Evolutionary conservation across 169 alveolate species (phyloP).

Genomic region (Plasmodium vivax): DNA sequence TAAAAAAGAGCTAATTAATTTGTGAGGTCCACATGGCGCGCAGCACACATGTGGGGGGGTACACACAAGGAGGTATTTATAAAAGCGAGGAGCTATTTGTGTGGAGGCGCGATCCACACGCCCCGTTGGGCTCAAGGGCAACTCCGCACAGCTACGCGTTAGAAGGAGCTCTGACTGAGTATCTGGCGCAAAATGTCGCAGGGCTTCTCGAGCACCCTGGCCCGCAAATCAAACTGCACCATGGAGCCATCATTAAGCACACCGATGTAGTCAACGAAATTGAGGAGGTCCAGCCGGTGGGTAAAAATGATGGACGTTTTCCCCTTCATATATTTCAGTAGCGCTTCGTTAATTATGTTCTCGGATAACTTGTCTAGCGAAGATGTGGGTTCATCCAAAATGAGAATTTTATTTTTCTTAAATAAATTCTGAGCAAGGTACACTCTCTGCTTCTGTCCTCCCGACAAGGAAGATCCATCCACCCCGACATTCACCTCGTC

Average conservation of each 20-base stretch:
- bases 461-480: slow-evolving; percentile 91
- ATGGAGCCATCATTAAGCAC: slow-evolving; percentile 47
- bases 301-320: slow-evolving; percentile 61
- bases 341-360: slow-evolving; percentile 46
- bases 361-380: slow-evolving; percentile 80
- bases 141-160: neutral
- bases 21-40: neutral
- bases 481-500: slow-evolving; percentile 91
- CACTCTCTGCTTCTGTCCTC: slow-evolving; percentile 82
- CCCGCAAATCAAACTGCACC: slow-evolving; percentile 48
- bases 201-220: slow-evolving; percentile 32
- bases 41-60: neutral
- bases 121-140: neutral
- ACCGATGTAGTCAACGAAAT: slow-evolving; percentile 65
- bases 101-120: neutral
- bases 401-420: slow-evolving; percentile 73
- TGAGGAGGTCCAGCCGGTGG: slow-evolving; percentile 33
- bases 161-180: slow-evolving; percentile 2
- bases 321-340: slow-evolving; percentile 53
- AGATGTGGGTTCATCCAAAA: slow-evolving; percentile 82
- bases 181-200: slow-evolving; percentile 25
- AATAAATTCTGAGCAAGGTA: slow-evolving; percentile 78
- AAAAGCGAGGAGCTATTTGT: neutral
- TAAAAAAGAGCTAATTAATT: neutral
- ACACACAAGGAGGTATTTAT: neutral